These are phyloP conservation scores for Trichoderma hamatum DNA, from an alignment of 2,329 filamentous ascomycete species.

Conservation along the genomic window DNA sequence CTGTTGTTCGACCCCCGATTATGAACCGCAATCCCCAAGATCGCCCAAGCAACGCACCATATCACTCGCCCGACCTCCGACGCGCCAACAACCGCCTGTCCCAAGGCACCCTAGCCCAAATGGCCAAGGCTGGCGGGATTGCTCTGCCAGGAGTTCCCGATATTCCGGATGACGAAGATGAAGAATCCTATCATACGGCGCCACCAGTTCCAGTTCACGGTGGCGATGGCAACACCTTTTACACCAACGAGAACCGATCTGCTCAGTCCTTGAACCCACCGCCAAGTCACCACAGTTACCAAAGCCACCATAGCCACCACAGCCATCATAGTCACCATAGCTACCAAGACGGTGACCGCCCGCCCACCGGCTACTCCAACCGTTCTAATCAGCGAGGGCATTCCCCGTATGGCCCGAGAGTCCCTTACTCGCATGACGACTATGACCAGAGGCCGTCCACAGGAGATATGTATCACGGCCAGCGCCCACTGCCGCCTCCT, in stretches of 20 bases:
- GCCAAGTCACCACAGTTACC: conserved; percentile 3
- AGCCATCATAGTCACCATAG: conserved; percentile 31
- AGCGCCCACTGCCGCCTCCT: conserved; percentile 13
- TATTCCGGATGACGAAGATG: conserved; percentile 35
- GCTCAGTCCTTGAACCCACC: conserved; percentile 55
- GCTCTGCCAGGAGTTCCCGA: conserved; percentile 45
- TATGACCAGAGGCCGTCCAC: conserved; percentile 40
- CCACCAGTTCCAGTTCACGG: conserved; percentile 56
- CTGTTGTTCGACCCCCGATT: conserved; percentile 75
- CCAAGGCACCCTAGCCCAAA: conserved; percentile 75
- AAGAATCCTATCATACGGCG: conserved; percentile 37
- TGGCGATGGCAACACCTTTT: conserved; percentile 50
- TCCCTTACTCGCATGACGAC: conserved; percentile 39
- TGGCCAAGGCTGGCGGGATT: conserved; percentile 69
- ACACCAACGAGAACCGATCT: conserved; percentile 58
- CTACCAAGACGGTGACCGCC: conserved; percentile 41
- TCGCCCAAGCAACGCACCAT: conserved; percentile 67
- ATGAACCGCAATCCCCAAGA: conserved; percentile 77
- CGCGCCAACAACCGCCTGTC: conserved; percentile 85
- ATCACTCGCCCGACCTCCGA: conserved; percentile 75
- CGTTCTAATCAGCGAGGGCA: conserved; percentile 27
- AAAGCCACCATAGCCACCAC: conserved; percentile 6
- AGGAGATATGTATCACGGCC: conserved; percentile 38
- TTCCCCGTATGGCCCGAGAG: conserved; percentile 50
- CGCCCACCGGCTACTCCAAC: conserved; percentile 41